A percentile compares a stretch with the other conserved stretches of the same genome.
Evolutionary conservation across 2,329 filamentous ascomycete genomes (phyloP).

Genomic region (Cryphonectria parasitica): DNA sequence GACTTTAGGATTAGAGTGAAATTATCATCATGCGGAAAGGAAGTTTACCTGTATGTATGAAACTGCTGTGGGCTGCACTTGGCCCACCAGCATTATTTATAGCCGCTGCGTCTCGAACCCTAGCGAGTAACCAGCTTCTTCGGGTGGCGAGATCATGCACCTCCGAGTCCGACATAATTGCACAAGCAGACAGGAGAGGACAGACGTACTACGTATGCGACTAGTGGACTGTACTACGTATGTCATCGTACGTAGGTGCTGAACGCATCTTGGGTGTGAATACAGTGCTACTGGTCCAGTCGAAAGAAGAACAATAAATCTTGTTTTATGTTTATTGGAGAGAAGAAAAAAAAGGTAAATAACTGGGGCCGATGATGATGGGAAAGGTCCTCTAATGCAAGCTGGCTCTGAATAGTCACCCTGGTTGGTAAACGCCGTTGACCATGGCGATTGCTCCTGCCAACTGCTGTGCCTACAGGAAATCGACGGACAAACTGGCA

Average conservation of each 20-base stretch:
- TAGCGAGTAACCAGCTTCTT: not conserved
- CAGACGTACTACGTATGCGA: not conserved
- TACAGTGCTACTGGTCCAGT: not conserved
- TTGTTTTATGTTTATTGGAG: too few relatives aligned
- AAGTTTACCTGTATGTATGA: not conserved
- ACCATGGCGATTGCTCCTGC: not conserved
- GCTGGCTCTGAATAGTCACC: too few relatives aligned
- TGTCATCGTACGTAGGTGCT: not conserved
- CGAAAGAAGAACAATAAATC: too few relatives aligned
- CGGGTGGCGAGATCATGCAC: conserved; percentile 3
- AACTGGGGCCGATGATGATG: too few relatives aligned
- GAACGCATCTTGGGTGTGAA: not conserved
- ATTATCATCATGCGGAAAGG: not conserved
- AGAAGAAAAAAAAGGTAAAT: too few relatives aligned
- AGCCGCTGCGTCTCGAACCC: not conserved
- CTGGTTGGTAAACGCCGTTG: not conserved
- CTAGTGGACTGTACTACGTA: not conserved
- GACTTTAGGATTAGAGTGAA: not conserved
- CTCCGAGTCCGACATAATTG: not conserved
- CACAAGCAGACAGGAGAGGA: not conserved
- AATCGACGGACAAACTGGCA: not conserved
- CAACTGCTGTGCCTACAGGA: not conserved
- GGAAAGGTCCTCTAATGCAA: too few relatives aligned
- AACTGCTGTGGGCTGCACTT: not conserved
- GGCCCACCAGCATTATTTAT: not conserved